These are phyloP conservation scores for Quercus phellos DNA, from an alignment of 331 rosid species.

Conservation along the genomic window DNA sequence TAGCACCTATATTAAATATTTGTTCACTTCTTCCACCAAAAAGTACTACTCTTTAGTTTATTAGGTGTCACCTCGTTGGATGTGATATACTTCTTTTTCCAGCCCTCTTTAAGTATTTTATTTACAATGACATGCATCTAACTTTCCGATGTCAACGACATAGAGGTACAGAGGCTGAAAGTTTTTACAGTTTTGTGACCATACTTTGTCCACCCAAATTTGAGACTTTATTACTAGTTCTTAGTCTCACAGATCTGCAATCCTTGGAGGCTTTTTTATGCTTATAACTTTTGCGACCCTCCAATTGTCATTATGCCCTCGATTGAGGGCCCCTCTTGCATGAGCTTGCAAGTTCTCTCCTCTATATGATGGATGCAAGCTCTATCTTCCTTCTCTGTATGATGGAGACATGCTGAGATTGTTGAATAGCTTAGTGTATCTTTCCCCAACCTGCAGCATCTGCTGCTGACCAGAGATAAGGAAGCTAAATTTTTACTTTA, in stretches of 20 bases:
- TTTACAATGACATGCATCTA: too few species aligned
- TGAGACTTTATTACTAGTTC: conserved; percentile 41
- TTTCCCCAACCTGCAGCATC: too few species aligned
- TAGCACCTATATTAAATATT: conserved; percentile 55
- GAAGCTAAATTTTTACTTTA: too few species aligned
- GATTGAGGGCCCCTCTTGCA: too few species aligned
- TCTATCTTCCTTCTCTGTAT: too few species aligned
- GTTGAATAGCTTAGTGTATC: too few species aligned
- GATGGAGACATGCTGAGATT: too few species aligned
- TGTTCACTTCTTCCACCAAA: not conserved
- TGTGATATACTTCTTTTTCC: too few species aligned
- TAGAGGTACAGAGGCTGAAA: conserved; percentile 28
- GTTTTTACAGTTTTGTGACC: conserved; percentile 38
- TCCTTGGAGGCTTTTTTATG: conserved; percentile 37
- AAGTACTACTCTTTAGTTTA: conserved; percentile 24
- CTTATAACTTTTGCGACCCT: conserved; percentile 24
- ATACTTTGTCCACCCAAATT: conserved; percentile 36
- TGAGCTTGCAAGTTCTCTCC: too few species aligned
- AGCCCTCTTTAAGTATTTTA: too few species aligned
- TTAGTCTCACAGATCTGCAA: conserved; percentile 41
- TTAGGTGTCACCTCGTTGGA: conserved; percentile 34
- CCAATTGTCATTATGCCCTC: conserved; percentile 18
- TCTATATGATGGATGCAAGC: too few species aligned
- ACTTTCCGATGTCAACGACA: conserved; percentile 24
- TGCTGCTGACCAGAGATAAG: too few species aligned